Evolutionary conservation across 306 rosid species (phyloP).

Genomic region (Dryas alaskensis): DNA sequence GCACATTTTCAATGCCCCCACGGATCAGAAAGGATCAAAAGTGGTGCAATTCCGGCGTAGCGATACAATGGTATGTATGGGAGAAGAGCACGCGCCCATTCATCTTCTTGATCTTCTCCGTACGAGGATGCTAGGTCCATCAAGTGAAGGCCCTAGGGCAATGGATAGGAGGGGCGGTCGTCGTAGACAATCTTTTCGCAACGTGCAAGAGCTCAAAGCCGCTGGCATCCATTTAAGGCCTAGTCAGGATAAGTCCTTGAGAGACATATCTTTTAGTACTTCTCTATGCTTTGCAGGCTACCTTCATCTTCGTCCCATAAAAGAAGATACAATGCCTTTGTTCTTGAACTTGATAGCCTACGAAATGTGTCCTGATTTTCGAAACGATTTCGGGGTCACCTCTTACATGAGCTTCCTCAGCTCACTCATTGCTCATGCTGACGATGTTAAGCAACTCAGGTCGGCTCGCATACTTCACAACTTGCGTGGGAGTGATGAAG

Average conservation of each 20-base stretch:
- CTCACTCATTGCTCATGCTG: slow-evolving; percentile 34
- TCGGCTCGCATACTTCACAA: slow-evolving; percentile 24
- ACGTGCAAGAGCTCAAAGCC: slow-evolving; percentile 1
- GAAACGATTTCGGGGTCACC: slow-evolving; percentile 11
- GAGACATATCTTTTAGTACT: background rate
- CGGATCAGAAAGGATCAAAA: background rate
- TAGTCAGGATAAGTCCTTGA: background rate
- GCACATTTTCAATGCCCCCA: background rate
- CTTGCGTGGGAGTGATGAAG: slow-evolving; percentile 34
- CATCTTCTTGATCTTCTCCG: slow-evolving; percentile 18
- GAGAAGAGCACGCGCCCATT: background rate
- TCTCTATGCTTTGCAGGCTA: background rate
- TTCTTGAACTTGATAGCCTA: slow-evolving; percentile 36
- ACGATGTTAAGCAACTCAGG: slow-evolving; percentile 29
- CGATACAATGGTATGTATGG: background rate
- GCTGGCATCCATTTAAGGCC: background rate
- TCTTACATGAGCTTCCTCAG: slow-evolving; percentile 19
- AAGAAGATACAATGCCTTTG: slow-evolving; percentile 6
- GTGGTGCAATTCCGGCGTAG: background rate
- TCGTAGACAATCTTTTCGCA: background rate
- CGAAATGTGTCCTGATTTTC: slow-evolving; percentile 40
- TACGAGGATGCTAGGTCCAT: background rate
- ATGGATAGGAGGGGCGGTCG: background rate
- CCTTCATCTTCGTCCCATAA: slow-evolving; percentile 16
- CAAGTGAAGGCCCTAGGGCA: too few species aligned